These are phyloP conservation scores for Aurantiochytrium sp. DNA, from an alignment of 108 stramenopile species.

Conservation along the genomic window DNA sequence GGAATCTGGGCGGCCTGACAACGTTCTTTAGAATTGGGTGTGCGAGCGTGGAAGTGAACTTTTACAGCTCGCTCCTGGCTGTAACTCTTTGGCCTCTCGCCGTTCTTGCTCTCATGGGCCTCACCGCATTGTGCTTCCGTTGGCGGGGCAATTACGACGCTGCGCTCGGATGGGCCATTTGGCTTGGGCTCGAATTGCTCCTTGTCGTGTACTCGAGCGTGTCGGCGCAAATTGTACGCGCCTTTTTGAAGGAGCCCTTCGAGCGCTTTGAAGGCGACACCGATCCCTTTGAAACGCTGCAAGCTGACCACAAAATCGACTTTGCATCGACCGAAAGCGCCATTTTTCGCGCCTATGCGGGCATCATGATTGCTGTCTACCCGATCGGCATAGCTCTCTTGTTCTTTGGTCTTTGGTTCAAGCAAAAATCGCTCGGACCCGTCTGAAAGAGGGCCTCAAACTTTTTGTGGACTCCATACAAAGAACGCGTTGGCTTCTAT, in stretches of 20 bases:
- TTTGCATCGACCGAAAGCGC: background rate
- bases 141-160: background rate
- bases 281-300: background rate
- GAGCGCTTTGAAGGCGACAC: background rate
- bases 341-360: background rate
- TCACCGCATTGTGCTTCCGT: background rate
- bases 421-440: no score
- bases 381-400: background rate
- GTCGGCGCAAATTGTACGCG: background rate
- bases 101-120: background rate
- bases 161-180: background rate
- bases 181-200: background rate
- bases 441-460: background rate
- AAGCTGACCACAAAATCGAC: background rate
- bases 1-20: background rate
- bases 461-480: background rate
- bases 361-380: background rate
- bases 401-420: background rate
- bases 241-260: background rate
- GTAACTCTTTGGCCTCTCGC: background rate
- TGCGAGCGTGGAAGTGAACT: background rate
- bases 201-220: background rate
- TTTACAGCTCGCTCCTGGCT: background rate
- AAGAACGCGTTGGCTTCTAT: background rate
- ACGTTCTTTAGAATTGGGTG: background rate